Base-by-base conservation (phyloP, 306 rosid species). In the Sesbania bispinosa region DNA sequence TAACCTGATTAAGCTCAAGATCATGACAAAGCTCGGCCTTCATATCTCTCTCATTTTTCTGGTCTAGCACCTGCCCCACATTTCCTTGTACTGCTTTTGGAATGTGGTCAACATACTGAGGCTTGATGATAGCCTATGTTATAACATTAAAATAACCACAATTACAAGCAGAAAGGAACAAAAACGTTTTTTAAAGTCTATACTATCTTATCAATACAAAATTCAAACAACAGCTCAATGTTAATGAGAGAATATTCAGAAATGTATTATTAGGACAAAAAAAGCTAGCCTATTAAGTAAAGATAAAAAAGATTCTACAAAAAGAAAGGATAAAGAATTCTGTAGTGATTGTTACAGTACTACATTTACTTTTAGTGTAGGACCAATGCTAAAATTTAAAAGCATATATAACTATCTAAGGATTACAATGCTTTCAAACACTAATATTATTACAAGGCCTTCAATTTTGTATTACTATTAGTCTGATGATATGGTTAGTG, bases 1-100 rank as follows among this genome's bases (percentile, higher is more conserved):
- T 89, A 84, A 95, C 99, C 82, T 88, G 96, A 81, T 95, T 95
- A 42, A 95, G 97, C 41, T 95, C 80, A 33, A 95, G 96, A 87
- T 91, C 96, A 48, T 19, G 66, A 63, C 99, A 95, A 15, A 95
- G 89, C 73, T 83, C 83, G 19, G 68, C 71, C 80, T 95, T 95
- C 83, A 75, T 46, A 35, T 83, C 80, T 81, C 96, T 89, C 85
- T 89, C 99, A 60, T 95, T 86, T 74, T 95, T 91, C 74, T 89
- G 96, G 35, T 82, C 92, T 19, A 95, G 96, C 79, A 88, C 91
- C 88, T 95, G 92, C 52, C 93, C 96, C 42, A 95, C 97, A 72
- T 92, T 95, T 48, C 99, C 99, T 89, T 92, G 97, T 67, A 95
- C 97, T 10, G 97, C 99, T 82, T 86, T 95, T 43, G 99, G 97